These are phyloP conservation scores for Epichloe brachyelytri DNA, from an alignment of 2,329 filamentous ascomycete species.

Conservation along the genomic window DNA sequence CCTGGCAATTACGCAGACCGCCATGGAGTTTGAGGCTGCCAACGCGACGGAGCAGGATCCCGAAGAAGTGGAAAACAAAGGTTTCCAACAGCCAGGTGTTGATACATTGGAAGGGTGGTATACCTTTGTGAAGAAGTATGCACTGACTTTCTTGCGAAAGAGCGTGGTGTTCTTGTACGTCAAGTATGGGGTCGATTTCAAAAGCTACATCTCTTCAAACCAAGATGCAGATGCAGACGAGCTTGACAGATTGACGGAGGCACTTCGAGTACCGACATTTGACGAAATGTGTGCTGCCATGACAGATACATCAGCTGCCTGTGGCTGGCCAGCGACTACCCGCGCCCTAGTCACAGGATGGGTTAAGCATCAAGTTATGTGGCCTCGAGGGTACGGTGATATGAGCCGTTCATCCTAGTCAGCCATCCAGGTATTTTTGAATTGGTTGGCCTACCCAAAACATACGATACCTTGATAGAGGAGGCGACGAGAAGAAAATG, in stretches of 20 bases:
- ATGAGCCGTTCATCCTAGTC: conserved; percentile 32
- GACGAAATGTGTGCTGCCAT: conserved; percentile 61
- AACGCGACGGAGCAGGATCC: conserved; percentile 14
- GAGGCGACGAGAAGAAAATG: conserved; percentile 76
- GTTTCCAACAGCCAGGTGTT: conserved; percentile 42
- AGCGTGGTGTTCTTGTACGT: conserved; percentile 71
- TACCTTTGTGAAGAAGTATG: conserved; percentile 63
- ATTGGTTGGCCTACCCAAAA: conserved; percentile 79
- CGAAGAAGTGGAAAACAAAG: conserved; percentile 27
- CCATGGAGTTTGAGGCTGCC: conserved; percentile 26
- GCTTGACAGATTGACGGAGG: conserved; percentile 65
- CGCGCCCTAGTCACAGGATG: conserved; percentile 48
- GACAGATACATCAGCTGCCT: conserved; percentile 29
- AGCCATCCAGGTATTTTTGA: conserved; percentile 90
- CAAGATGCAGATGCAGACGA: conserved; percentile 61
- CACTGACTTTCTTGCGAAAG: conserved; percentile 83
- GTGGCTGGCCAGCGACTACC: conserved; percentile 37
- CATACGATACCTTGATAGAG: conserved; percentile 85
- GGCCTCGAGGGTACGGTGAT: conserved; percentile 18
- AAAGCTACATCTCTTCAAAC: conserved; percentile 49
- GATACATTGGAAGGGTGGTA: conserved; percentile 42
- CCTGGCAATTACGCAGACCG: conserved; percentile 30
- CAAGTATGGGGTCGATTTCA: conserved; percentile 79
- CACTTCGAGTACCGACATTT: conserved; percentile 63
- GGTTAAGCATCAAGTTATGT: conserved; percentile 51